phyloP scores from a whole-genome alignment of 768 basidiomycete genomes.

The Xerocomellus chrysenteron region DNA sequence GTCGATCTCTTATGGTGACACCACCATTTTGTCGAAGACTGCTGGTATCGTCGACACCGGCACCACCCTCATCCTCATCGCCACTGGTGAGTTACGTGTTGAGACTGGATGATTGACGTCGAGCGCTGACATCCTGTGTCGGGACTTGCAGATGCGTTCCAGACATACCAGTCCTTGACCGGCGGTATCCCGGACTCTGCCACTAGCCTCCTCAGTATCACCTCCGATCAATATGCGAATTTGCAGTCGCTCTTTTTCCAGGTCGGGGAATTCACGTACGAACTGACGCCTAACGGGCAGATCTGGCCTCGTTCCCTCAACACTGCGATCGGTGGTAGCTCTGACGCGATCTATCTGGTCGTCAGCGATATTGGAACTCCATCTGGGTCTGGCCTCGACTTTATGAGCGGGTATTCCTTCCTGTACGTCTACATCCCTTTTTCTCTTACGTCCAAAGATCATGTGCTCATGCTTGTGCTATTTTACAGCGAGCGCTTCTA shows the following conservation, averaged over 20 bases:
- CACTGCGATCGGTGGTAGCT: slow-evolving; percentile 23
- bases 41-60: slow-evolving; percentile 37
- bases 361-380: slow-evolving; percentile 17
- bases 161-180: slow-evolving; percentile 21
- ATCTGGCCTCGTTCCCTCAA: slow-evolving; percentile 36
- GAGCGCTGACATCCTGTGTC: not conserved
- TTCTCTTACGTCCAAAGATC: not conserved
- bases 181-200: slow-evolving; percentile 23
- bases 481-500: not conserved
- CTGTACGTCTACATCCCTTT: not conserved
- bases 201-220: slow-evolving; percentile 31
- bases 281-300: slow-evolving; percentile 25
- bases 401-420: slow-evolving; percentile 14
- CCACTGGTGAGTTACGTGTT: slow-evolving; percentile 14
- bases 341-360: slow-evolving; percentile 29
- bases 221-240: slow-evolving; percentile 21
- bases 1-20: slow-evolving; percentile 27
- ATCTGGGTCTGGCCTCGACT: slow-evolving; percentile 14
- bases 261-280: slow-evolving; percentile 14
- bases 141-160: slow-evolving; percentile 24
- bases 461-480: not conserved
- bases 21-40: slow-evolving; percentile 19
- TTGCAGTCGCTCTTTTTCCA: slow-evolving; percentile 26
- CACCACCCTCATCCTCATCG: slow-evolving; percentile 27
- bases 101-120: no score